phyloP scores from a whole-genome alignment of 306 rosid species.

The Elaeagnus macrophylla region DNA sequence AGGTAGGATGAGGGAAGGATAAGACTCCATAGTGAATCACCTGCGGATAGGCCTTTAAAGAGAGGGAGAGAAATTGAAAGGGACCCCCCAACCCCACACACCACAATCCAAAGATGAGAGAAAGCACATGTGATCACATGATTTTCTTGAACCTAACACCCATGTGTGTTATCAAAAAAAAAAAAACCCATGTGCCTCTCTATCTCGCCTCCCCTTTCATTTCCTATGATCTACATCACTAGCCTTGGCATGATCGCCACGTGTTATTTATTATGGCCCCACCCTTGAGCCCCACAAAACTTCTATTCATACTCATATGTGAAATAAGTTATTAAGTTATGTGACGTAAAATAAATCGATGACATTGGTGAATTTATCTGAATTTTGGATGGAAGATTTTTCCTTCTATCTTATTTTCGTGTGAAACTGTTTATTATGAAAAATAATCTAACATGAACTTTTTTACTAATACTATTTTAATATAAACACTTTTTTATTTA shows the following conservation, averaged over 20 bases:
- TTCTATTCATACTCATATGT: no score
- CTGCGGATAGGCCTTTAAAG: slow-evolving; percentile 9
- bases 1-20: background rate
- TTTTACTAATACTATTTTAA: no score
- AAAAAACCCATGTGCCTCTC: slow-evolving; percentile 96
- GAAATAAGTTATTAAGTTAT: no score
- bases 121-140: slow-evolving; percentile 95
- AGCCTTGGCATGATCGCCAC: slow-evolving; percentile 61
- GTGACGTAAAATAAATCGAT: no score
- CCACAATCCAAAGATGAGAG: slow-evolving; percentile 9
- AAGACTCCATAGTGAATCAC: background rate
- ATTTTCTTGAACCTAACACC: slow-evolving; percentile 81
- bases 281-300: slow-evolving; percentile 72
- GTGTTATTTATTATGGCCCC: slow-evolving; percentile 38
- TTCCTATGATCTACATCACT: slow-evolving; percentile 42
- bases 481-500: no score
- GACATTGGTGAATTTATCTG: no score
- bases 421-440: no score
- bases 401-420: no score
- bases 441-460: no score
- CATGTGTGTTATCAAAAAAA: no score
- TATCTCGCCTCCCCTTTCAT: slow-evolving; percentile 29
- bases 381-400: no score
- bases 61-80: slow-evolving; percentile 4
- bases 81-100: slow-evolving; percentile 41